Evolutionary conservation across 2,329 filamentous ascomycete genomes (phyloP).

Genomic region (Penicillium corylophilum): DNA sequence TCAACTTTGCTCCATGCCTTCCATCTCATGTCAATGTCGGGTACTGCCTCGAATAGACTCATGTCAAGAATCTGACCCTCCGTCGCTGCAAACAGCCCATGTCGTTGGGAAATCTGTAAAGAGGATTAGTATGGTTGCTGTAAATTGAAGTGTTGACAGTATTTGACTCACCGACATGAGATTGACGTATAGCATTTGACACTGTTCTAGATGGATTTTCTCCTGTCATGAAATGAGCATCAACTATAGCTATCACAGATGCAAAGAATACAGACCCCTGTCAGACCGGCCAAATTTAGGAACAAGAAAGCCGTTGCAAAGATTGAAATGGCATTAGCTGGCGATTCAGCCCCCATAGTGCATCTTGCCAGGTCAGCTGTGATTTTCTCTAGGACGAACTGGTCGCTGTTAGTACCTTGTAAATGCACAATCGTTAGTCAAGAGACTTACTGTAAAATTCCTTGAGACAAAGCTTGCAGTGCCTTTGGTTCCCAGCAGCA

Average conservation of each 20-base stretch:
- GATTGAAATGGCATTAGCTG: constrained; percentile 46
- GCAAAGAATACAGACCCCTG: constrained; percentile 33
- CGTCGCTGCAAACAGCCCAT: constrained; percentile 51
- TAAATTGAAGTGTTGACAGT: too few species aligned
- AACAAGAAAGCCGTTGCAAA: constrained; percentile 51
- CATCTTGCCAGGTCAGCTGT: constrained; percentile 45
- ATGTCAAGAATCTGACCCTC: constrained; percentile 46
- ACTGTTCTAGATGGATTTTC: constrained; percentile 47
- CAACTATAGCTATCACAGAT: neutral
- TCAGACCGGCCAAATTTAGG: constrained; percentile 51
- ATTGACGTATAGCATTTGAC: constrained; percentile 53
- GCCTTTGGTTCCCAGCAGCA: constrained; percentile 53
- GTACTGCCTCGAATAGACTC: constrained; percentile 43
- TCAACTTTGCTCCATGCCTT: constrained; percentile 55
- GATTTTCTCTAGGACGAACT: constrained; percentile 40
- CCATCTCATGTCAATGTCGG: constrained; percentile 50
- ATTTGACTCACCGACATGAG: constrained; percentile 42
- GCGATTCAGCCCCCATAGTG: constrained; percentile 39
- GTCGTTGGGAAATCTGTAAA: constrained; percentile 45
- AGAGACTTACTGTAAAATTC: constrained; percentile 41
- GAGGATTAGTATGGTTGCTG: constrained; percentile 2
- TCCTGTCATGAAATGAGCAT: constrained; percentile 30
- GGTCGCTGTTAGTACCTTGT: constrained; percentile 8
- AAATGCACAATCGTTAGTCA: neutral
- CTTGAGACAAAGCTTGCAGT: constrained; percentile 51